Evolutionary conservation across 805 yeast genomes (phyloP).

Genomic region (Metschnikowia kunwiensis): DNA sequence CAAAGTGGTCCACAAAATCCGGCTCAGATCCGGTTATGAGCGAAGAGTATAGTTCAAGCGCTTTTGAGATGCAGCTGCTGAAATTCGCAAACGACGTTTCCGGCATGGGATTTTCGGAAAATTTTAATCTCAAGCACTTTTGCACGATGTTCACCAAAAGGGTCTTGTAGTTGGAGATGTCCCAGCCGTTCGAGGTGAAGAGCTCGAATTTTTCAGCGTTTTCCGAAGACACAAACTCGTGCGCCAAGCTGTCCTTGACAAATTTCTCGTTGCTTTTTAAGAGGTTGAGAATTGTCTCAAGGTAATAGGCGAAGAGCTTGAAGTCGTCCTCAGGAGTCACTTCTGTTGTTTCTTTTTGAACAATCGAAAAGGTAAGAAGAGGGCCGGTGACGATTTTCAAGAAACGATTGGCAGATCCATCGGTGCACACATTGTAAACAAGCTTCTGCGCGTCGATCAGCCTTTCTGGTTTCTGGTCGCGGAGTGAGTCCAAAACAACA

Average conservation of each 20-base stretch:
- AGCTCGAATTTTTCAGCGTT: slow-evolving; percentile 40
- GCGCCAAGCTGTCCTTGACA: slow-evolving; percentile 47
- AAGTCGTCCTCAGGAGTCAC: slow-evolving; percentile 55
- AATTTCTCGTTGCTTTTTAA: slow-evolving; percentile 43
- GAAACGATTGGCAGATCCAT: slow-evolving; percentile 59
- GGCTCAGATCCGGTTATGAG: slow-evolving; percentile 58
- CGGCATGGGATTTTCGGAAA: slow-evolving; percentile 16
- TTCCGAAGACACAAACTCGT: slow-evolving; percentile 59
- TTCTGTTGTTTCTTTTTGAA: slow-evolving; percentile 25
- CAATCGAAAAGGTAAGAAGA: slow-evolving; percentile 39
- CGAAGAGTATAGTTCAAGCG: slow-evolving; percentile 41
- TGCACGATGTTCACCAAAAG: slow-evolving; percentile 46
- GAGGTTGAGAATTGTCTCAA: slow-evolving; percentile 51
- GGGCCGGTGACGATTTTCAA: slow-evolving; percentile 59
- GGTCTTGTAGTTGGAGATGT: slow-evolving; percentile 59
- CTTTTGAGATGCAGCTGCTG: slow-evolving; percentile 31
- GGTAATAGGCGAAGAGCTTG: slow-evolving; percentile 58
- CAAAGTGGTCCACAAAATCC: slow-evolving; percentile 46
- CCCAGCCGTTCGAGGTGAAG: slow-evolving; percentile 44
- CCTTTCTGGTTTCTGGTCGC: slow-evolving; percentile 1
- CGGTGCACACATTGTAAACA: slow-evolving; percentile 41
- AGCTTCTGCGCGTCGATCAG: slow-evolving; percentile 45
- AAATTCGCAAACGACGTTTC: slow-evolving; percentile 17
- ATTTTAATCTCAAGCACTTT: slow-evolving; percentile 41
- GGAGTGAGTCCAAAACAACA: slow-evolving; percentile 54